Conservation (phyloP, 164 flowering plant species). For the Chimonanthus salicifolius region DNA sequence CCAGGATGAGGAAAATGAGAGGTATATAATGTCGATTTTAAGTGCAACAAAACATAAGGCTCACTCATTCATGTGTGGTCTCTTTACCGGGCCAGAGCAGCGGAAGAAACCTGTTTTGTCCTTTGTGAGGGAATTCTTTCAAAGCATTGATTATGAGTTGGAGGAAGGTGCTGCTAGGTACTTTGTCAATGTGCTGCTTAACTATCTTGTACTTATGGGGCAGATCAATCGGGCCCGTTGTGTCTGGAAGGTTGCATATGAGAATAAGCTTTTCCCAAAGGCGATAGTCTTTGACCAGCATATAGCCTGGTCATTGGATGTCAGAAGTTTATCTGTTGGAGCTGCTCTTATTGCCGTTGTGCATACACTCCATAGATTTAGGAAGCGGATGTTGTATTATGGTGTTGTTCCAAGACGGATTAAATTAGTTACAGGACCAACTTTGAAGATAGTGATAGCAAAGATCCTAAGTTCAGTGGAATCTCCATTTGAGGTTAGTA, state of each 20-base stretch:
- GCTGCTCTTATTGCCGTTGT: conserved; percentile 95
- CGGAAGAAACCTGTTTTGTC: conserved; percentile 84
- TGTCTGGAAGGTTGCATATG: conserved; percentile 97
- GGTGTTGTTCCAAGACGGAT: conserved; percentile 93
- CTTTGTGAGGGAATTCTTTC: conserved; percentile 88
- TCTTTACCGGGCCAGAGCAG: conserved; percentile 91
- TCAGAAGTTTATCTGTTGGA: conserved; percentile 89
- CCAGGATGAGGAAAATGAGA: conserved; percentile 86
- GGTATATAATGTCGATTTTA: conserved; percentile 82
- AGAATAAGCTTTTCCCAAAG: conserved; percentile 92
- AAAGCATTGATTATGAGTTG: conserved; percentile 75
- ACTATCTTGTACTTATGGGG: conserved; percentile 95
- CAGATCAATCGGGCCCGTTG: conserved; percentile 96
- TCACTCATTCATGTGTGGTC: conserved; percentile 89
- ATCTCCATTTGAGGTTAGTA: conserved; percentile 98
- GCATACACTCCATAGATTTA: conserved; percentile 92
- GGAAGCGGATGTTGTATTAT: conserved; percentile 94
- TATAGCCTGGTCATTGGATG: conserved; percentile 98
- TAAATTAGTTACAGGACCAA: conserved; percentile 92
- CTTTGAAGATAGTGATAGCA: conserved; percentile 85
- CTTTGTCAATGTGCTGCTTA: conserved; percentile 90
- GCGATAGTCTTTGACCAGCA: conserved; percentile 98
- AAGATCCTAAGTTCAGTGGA: conserved; percentile 81
- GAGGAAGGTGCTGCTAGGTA: conserved; percentile 90
- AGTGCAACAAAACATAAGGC: conserved; percentile 84